Evolutionary conservation across 495 filamentous ascomycete genomes (phyloP), one percentile per base, ranked within the genome.

Genomic region (Trichoderma asperelloides): DNA sequence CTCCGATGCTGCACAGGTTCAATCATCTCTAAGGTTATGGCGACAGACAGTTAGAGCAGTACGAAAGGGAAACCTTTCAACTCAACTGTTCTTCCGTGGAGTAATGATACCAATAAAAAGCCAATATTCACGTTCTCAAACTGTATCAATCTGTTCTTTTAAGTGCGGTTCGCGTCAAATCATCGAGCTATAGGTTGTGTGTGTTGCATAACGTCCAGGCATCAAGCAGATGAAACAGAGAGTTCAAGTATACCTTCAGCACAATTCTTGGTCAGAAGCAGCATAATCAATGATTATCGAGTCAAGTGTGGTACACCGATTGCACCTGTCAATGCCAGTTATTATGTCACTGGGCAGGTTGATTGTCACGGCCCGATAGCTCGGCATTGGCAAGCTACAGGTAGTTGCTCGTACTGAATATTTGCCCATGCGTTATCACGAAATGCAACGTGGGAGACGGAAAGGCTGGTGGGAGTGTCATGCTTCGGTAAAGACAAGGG

Each of bases 1-100:
- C 55, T 60, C 55, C 55, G 55, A 60, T 60, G 55, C 27, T 28
- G 55, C 55, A 60, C 55, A 60, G 30, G 25, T 60, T 27, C 13
- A 60, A 15, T 60, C 27, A 28, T 25, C 23, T 60, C 13, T 23
- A 15, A 25, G 15, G 7, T 30, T 21, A 25, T 27, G 25, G 27
- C n/a, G n/a, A n/a, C 55, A 30, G 25, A 15, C 13, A 30, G 16
- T 8, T 12, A 11, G 27, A 60, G 55, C 55, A 9, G 23, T 0
- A 2, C 15, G 1, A 60, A 21, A 3, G 11, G 41, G 2, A 12
- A 37, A 7, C 5, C 33, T 37, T 4, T 8, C 33, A n/a, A 21
- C n/a, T 23, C 6, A 51, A 25, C 8, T 9, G 47, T 8, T 51
- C 18, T 21, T 21, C 7, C 11, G 12, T 15, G 2, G 18, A 21